Evolutionary conservation across 2,329 filamentous ascomycete species (phyloP).

Genomic region (Apiospora saccharicola): DNA sequence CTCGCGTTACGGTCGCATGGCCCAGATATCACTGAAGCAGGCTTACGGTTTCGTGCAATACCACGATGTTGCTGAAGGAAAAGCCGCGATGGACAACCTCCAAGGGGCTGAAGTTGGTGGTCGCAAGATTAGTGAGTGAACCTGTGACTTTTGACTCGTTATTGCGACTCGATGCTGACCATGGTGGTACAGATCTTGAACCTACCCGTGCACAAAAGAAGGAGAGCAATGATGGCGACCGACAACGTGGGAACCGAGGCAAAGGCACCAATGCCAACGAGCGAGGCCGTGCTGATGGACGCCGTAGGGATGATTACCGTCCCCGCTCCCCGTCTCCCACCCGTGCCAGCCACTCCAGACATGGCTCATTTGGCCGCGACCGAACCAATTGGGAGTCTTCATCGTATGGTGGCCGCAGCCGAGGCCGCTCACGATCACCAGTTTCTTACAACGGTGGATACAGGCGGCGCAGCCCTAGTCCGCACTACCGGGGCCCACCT

Average conservation of each 20-base stretch:
- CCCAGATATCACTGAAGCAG: constrained; percentile 95
- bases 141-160: constrained; percentile 42
- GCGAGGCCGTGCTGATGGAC: constrained; percentile 41
- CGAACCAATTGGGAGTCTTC: constrained; percentile 42
- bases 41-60: constrained; percentile 98
- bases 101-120: constrained; percentile 85
- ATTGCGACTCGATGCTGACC: not conserved
- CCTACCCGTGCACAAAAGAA: constrained; percentile 88
- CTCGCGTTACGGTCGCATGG: constrained; percentile 82
- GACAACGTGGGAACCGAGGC: constrained; percentile 54
- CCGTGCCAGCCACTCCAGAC: constrained; percentile 43
- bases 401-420: constrained; percentile 42
- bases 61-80: constrained; percentile 76
- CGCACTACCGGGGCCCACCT: constrained; percentile 53
- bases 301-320: constrained; percentile 39
- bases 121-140: constrained; percentile 86
- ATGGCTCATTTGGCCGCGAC: constrained; percentile 46
- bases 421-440: constrained; percentile 75
- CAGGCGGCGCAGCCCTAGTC: constrained; percentile 75
- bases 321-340: constrained; percentile 37
- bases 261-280: constrained; percentile 57
- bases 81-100: constrained; percentile 75
- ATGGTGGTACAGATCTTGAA: constrained; percentile 72
- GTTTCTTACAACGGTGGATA: constrained; percentile 60
- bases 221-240: constrained; percentile 73